Conservation (phyloP, 331 rosid genomes). For the Cucumis variabilis region DNA sequence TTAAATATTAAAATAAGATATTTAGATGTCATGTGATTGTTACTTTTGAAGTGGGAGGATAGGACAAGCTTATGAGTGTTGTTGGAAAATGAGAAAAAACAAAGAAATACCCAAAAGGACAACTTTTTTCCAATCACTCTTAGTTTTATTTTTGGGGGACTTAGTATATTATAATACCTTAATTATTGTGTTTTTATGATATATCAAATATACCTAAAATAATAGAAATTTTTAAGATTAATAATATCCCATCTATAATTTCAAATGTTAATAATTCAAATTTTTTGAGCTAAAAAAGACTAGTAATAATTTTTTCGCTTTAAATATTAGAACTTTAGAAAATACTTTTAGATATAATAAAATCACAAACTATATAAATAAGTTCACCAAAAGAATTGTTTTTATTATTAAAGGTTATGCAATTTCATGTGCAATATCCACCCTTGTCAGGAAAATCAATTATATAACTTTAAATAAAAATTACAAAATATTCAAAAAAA, state of each 20-base stretch:
- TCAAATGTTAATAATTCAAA: too few relatives aligned
- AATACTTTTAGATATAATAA: too few relatives aligned
- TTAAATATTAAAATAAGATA: neutral
- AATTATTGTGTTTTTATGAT: neutral
- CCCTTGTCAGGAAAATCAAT: neutral
- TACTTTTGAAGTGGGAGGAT: neutral
- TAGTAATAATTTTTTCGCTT: too few relatives aligned
- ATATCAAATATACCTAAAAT: neutral
- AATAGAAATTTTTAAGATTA: too few relatives aligned
- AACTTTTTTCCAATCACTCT: neutral
- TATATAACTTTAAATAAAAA: neutral
- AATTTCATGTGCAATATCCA: neutral
- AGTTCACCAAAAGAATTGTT: too few relatives aligned
- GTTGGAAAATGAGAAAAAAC: slow-evolving; percentile 20
- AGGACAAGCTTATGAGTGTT: neutral
- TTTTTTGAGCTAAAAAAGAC: too few relatives aligned
- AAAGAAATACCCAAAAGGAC: neutral
- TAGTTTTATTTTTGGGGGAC: neutral
- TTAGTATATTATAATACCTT: neutral
- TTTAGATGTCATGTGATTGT: neutral
- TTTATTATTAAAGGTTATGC: too few relatives aligned
- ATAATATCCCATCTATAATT: too few relatives aligned
- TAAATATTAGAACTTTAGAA: too few relatives aligned
- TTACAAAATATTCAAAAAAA: too few relatives aligned
- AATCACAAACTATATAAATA: too few relatives aligned